Evolutionary conservation across 805 yeast species (phyloP).

Genomic region (Yamadazyma insecticola): DNA sequence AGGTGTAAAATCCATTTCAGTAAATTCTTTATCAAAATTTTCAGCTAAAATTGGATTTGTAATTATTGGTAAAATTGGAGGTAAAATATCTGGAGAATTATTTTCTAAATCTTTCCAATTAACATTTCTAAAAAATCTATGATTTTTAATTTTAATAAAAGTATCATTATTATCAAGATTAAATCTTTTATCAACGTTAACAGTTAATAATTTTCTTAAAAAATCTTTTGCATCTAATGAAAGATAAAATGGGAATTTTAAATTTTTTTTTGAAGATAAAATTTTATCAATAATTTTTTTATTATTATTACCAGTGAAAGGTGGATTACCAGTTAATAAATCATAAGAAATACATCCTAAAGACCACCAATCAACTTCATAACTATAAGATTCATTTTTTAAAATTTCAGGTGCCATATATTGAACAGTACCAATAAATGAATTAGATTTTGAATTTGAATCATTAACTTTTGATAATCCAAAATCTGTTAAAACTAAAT

Average conservation of each 20-base stretch:
- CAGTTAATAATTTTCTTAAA: slow-evolving; percentile 31
- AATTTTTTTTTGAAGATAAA: slow-evolving; percentile 24
- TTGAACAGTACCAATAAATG: slow-evolving; percentile 43
- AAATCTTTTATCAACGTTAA: slow-evolving; percentile 32
- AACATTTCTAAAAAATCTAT: slow-evolving; percentile 35
- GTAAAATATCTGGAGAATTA: slow-evolving; percentile 15
- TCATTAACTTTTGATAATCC: slow-evolving; percentile 37
- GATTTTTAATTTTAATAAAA: slow-evolving; percentile 28
- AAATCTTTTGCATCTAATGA: slow-evolving; percentile 40
- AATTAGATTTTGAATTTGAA: slow-evolving; percentile 15
- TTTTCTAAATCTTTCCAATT: slow-evolving; percentile 33
- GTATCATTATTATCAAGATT: slow-evolving; percentile 29
- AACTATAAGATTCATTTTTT: slow-evolving; percentile 36
- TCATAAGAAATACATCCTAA: slow-evolving; percentile 42
- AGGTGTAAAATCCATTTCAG: slow-evolving; percentile 36
- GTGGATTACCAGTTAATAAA: slow-evolving; percentile 41
- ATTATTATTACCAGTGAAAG: slow-evolving; percentile 40
- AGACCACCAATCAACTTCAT: slow-evolving; percentile 46
- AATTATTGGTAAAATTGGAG: slow-evolving; percentile 41
- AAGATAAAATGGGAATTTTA: slow-evolving; percentile 37
- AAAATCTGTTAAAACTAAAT: slow-evolving; percentile 41
- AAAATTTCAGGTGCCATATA: slow-evolving; percentile 47
- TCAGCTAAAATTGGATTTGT: slow-evolving; percentile 43
- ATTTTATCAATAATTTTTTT: slow-evolving; percentile 38
- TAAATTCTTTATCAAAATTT: slow-evolving; percentile 40